Percentiles rank a stretch among this genome's conserved stretches.
phyloP scores from a whole-genome alignment of 768 basidiomycete species.

The Amanita rubescens region DNA sequence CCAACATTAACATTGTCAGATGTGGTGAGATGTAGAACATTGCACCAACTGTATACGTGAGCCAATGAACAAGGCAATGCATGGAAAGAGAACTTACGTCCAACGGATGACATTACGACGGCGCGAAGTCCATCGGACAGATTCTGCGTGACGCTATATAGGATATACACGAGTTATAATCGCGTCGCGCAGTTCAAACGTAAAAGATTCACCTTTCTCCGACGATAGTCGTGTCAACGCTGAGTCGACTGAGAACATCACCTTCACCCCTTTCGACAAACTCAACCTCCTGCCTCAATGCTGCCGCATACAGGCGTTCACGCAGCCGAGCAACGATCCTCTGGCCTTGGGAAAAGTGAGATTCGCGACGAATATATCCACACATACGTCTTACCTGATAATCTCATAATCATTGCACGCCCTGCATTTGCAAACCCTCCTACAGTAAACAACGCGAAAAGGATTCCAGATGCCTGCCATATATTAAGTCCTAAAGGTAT shows the following conservation, averaged over 20 bases:
- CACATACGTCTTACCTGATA: slow-evolving; percentile 49
- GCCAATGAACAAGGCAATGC: not conserved
- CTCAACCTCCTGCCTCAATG: slow-evolving; percentile 85
- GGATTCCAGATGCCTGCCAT: slow-evolving; percentile 67
- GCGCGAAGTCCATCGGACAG: slow-evolving; percentile 78
- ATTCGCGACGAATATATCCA: not conserved
- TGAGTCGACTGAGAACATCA: slow-evolving; percentile 86
- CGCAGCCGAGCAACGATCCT: slow-evolving; percentile 86
- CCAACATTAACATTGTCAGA: slow-evolving; percentile 87
- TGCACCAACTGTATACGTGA: slow-evolving; percentile 59
- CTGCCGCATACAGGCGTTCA: slow-evolving; percentile 75
- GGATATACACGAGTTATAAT: slow-evolving; percentile 1
- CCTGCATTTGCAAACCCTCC: slow-evolving; percentile 86
- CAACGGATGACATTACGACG: slow-evolving; percentile 89
- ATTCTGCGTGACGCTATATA: slow-evolving; percentile 71
- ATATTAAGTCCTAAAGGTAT: slow-evolving; percentile 77
- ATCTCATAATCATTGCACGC: slow-evolving; percentile 77
- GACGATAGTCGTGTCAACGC: slow-evolving; percentile 87
- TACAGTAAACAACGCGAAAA: slow-evolving; percentile 74
- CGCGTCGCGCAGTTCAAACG: not conserved
- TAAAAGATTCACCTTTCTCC: slow-evolving; percentile 66
- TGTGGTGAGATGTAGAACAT: slow-evolving; percentile 93
- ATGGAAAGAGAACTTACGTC: slow-evolving; percentile 47
- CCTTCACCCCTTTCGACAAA: slow-evolving; percentile 91
- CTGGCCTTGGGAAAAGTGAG: slow-evolving; percentile 44